phyloP scores from a whole-genome alignment of 1,139 yeast species.

The Zygoascus hellenicus region DNA sequence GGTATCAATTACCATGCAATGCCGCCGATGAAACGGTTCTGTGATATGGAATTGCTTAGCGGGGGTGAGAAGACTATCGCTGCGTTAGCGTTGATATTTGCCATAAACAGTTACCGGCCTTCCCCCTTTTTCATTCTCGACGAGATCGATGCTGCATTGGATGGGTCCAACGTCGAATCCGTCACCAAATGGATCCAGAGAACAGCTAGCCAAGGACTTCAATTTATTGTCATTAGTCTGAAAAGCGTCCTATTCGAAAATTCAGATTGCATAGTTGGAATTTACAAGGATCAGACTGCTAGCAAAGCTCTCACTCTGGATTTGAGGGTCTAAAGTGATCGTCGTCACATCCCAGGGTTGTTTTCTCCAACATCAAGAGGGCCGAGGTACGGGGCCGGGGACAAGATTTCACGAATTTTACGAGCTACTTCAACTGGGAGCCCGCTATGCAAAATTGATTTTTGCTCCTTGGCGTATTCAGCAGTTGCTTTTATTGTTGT shows the following conservation, averaged over 20 bases:
- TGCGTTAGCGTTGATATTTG: constrained; percentile 85
- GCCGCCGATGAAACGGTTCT: constrained; percentile 93
- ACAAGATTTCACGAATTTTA: no score
- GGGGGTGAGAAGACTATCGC: constrained; percentile 99
- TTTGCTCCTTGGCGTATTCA: no score
- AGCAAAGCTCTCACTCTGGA: constrained; percentile 56
- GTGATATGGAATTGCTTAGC: constrained; percentile 87
- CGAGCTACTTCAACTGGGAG: no score
- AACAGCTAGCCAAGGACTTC: constrained; percentile 75
- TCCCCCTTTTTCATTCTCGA: constrained; percentile 95
- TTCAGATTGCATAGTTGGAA: constrained; percentile 89
- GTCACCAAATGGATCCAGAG: constrained; percentile 78
- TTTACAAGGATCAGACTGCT: constrained; percentile 76
- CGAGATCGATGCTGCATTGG: constrained; percentile 96
- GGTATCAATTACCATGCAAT: constrained; percentile 91
- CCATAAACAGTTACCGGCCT: constrained; percentile 86
- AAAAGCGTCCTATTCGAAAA: constrained; percentile 83
- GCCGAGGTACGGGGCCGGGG: no score
- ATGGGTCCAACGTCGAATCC: constrained; percentile 76
- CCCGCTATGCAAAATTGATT: no score
- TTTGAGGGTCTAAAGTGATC: constrained; percentile 14
- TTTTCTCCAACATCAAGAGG: no score
- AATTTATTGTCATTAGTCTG: constrained; percentile 88
- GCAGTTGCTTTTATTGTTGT: background rate
- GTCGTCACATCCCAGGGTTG: no score